Conservation (phyloP, 2,329 filamentous ascomycete species). For the Paracoccidioides brasiliensis region DNA sequence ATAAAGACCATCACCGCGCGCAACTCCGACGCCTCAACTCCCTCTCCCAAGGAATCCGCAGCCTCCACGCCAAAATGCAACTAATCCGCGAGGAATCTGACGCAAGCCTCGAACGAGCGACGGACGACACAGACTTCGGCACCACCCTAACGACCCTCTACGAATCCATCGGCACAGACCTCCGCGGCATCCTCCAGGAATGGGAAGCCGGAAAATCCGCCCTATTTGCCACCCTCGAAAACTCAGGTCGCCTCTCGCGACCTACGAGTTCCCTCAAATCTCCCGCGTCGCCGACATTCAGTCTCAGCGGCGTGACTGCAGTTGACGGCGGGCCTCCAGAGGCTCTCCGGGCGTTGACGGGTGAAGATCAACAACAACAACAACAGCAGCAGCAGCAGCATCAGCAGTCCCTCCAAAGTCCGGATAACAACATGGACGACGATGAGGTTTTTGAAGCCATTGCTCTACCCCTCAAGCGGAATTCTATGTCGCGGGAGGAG, state of each 20-base stretch:
- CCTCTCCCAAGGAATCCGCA: conserved; percentile 78
- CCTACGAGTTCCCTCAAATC: conserved; percentile 31
- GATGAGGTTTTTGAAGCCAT: conserved; percentile 87
- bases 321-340: conserved; percentile 47
- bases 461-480: conserved; percentile 58
- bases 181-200: conserved; percentile 64
- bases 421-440: conserved; percentile 33
- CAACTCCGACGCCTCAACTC: conserved; percentile 81
- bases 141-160: conserved; percentile 75
- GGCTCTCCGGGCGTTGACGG: conserved; percentile 66
- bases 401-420: conserved; percentile 12
- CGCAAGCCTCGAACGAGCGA: conserved; percentile 59
- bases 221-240: conserved; percentile 67
- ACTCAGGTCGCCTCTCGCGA: conserved; percentile 44
- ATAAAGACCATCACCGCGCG: conserved; percentile 70
- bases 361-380: conserved; percentile 39
- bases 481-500: conserved; percentile 66
- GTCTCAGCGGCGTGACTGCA: conserved; percentile 33
- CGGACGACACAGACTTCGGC: conserved; percentile 56
- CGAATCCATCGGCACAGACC: conserved; percentile 81
- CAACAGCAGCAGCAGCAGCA: no score
- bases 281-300: conserved; percentile 34
- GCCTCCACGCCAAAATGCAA: conserved; percentile 88
- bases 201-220: conserved; percentile 84
- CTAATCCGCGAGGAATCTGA: conserved; percentile 83